Conservation (phyloP, 2,329 filamentous ascomycete genomes). For the Diplodia mutila region DNA sequence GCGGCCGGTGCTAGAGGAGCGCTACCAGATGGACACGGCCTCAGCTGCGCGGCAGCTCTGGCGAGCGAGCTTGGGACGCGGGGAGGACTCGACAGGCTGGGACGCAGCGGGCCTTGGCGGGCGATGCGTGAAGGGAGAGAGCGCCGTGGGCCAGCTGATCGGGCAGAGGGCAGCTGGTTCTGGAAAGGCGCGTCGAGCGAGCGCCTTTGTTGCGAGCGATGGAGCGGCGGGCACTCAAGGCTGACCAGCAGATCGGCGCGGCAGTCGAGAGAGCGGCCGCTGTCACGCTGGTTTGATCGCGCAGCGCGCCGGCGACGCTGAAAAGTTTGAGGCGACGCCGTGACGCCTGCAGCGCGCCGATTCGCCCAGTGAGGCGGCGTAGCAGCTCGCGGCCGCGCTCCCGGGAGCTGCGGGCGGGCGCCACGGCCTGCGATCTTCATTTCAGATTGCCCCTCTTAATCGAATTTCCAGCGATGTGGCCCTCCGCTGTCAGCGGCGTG, state of each 20-base stretch:
- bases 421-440: conserved; percentile 18
- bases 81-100: conserved; percentile 18
- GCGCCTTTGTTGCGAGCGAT: conserved; percentile 18
- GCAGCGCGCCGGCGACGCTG: conserved; percentile 15
- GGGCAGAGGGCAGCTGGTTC: conserved; percentile 16
- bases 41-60: conserved; percentile 20
- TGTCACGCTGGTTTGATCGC: conserved; percentile 20
- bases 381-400: conserved; percentile 13
- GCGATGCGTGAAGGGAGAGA: conserved; percentile 15
- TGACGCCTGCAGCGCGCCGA: not conserved
- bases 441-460: not conserved
- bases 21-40: conserved; percentile 16
- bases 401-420: conserved; percentile 10
- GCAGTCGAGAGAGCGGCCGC: conserved; percentile 7
- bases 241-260: conserved; percentile 17
- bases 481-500: conserved; percentile 15
- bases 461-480: not conserved
- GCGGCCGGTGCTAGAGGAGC: conserved; percentile 18
- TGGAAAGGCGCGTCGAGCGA: conserved; percentile 13
- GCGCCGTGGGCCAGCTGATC: conserved; percentile 17
- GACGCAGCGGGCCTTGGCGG: conserved; percentile 20
- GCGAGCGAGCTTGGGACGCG: conserved; percentile 22
- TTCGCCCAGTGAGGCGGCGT: conserved; percentile 16
- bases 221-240: not conserved
- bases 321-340: conserved; percentile 19